Conservation (phyloP, 2,329 filamentous ascomycete species). For the Immersiporthe knoxdaviesiana region DNA sequence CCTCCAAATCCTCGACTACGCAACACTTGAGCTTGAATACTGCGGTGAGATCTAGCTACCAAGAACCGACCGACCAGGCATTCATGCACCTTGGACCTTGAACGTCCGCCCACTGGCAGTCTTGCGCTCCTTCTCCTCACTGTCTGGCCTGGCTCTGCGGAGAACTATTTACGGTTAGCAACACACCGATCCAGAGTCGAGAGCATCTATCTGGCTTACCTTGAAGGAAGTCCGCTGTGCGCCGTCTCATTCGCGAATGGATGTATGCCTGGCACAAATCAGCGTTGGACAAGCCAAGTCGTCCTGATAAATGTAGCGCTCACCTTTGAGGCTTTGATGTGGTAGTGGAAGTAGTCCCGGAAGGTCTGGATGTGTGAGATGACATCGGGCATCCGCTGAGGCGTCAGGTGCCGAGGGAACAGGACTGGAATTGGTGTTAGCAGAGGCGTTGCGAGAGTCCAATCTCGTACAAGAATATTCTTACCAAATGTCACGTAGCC, state of each 20-base stretch:
- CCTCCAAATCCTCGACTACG: not conserved
- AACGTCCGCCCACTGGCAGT: conserved; percentile 96
- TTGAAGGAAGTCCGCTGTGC: conserved; percentile 98
- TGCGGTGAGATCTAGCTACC: not conserved
- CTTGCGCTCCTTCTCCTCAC: conserved; percentile 96
- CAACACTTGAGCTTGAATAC: not conserved
- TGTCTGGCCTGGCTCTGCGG: conserved; percentile 90
- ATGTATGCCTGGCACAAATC: conserved; percentile 77
- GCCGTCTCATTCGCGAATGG: conserved; percentile 95
- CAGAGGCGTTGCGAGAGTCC: not conserved
- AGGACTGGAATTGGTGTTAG: conserved; percentile 65
- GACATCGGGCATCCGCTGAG: conserved; percentile 87
- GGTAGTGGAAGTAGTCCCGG: conserved; percentile 99
- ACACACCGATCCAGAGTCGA: conserved; percentile 35
- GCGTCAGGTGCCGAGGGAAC: conserved; percentile 91
- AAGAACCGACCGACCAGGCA: not conserved
- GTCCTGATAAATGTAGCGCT: conserved; percentile 18
- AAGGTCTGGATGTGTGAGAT: conserved; percentile 99
- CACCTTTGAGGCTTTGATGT: conserved; percentile 98
- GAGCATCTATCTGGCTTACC: conserved; percentile 56
- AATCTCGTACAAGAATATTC: conserved; percentile 32
- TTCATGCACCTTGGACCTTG: conserved; percentile 53
- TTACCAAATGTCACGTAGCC: conserved; percentile 98
- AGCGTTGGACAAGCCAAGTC: conserved; percentile 21
- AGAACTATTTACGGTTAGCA: conserved; percentile 64